These are phyloP conservation scores for Colletotrichum destructivum DNA, from an alignment of 2,329 filamentous ascomycete species.

Conservation along the genomic window DNA sequence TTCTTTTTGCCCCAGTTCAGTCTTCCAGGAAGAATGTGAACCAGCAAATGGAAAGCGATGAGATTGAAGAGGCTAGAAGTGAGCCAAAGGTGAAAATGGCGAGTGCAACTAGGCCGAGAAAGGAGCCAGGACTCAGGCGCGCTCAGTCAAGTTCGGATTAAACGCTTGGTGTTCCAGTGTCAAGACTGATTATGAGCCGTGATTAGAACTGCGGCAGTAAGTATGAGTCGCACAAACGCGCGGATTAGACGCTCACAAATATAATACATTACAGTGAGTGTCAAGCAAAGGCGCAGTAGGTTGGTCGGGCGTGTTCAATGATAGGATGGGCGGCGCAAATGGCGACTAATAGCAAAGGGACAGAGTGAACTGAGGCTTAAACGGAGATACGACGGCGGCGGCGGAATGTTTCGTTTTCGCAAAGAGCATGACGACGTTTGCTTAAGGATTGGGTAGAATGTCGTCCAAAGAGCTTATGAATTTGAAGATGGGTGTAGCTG, in stretches of 20 bases:
- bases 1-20: not conserved
- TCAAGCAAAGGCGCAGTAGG: not conserved
- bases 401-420: constrained; percentile 25
- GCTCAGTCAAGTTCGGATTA: not conserved
- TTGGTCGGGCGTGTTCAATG: not conserved
- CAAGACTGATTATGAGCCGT: constrained; percentile 19
- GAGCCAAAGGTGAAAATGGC: not conserved
- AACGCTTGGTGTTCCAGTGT: not conserved
- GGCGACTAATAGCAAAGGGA: constrained; percentile 29
- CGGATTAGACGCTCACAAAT: constrained; percentile 17
- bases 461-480: constrained; percentile 19
- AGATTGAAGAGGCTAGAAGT: not conserved
- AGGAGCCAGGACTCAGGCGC: not conserved
- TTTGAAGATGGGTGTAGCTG: constrained; percentile 18
- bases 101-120: not conserved
- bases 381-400: not conserved
- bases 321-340: constrained; percentile 2
- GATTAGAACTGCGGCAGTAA: constrained; percentile 6
- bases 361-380: constrained; percentile 23
- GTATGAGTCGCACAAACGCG: not conserved
- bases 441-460: not conserved
- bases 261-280: constrained; percentile 36
- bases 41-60: not conserved
- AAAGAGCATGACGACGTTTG: constrained; percentile 39
- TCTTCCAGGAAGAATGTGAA: not conserved